Evolutionary conservation across 2,329 filamentous ascomycete genomes (phyloP).

Genomic region (Fusarium bactridioides): DNA sequence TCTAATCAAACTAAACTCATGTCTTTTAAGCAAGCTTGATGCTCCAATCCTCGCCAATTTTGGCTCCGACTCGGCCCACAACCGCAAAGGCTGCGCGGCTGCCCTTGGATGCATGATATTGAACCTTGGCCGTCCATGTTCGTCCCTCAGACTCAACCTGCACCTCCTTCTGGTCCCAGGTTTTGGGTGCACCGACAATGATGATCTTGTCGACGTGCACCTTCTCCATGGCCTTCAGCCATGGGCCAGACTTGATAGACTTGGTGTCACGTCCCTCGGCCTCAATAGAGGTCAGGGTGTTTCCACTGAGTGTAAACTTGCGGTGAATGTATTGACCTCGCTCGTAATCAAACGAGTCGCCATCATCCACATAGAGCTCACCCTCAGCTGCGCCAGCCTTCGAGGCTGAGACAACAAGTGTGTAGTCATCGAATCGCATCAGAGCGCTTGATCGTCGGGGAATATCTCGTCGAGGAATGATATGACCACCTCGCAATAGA

Average conservation of each 20-base stretch:
- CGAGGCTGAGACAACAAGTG: slow-evolving; percentile 78
- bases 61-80: slow-evolving; percentile 59
- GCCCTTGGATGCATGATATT: slow-evolving; percentile 61
- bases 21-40: slow-evolving; percentile 46
- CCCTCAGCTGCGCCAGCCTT: slow-evolving; percentile 71
- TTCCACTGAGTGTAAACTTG: slow-evolving; percentile 71
- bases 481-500: slow-evolving; percentile 91
- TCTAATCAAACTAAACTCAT: slow-evolving; percentile 24
- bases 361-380: slow-evolving; percentile 90
- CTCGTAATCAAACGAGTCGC: slow-evolving; percentile 89
- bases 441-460: slow-evolving; percentile 85
- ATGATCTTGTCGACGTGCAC: slow-evolving; percentile 87
- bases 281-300: slow-evolving; percentile 74
- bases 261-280: slow-evolving; percentile 62
- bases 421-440: slow-evolving; percentile 96
- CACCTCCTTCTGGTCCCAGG: slow-evolving; percentile 73
- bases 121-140: slow-evolving; percentile 65
- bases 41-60: slow-evolving; percentile 63
- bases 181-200: slow-evolving; percentile 77
- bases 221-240: slow-evolving; percentile 78
- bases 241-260: slow-evolving; percentile 68
- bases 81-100: slow-evolving; percentile 61
- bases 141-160: slow-evolving; percentile 62
- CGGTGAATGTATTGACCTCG: slow-evolving; percentile 89
- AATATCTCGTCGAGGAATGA: slow-evolving; percentile 88